These are phyloP conservation scores for Tetracladium marchalianum DNA, from an alignment of 495 filamentous ascomycete genomes.

Conservation along the genomic window DNA sequence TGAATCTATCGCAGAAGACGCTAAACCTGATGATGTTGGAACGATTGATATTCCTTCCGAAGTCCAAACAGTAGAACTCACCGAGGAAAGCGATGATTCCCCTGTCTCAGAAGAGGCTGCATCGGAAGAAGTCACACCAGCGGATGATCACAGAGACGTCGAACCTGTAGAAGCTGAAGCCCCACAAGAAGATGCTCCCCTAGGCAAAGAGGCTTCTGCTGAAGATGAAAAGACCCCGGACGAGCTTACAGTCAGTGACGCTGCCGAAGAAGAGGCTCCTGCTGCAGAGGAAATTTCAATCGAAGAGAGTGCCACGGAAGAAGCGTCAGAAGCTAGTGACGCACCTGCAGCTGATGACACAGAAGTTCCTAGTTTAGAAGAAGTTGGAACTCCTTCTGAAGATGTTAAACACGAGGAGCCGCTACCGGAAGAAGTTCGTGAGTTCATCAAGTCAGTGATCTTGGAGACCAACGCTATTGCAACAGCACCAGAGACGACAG, in stretches of 20 bases:
- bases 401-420: background rate
- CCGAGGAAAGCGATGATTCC: constrained; percentile 1
- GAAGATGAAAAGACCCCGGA: background rate
- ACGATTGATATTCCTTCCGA: background rate
- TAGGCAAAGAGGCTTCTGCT: constrained; percentile 1
- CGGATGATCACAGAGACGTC: background rate
- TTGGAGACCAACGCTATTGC: background rate
- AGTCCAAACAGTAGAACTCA: background rate
- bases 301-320: background rate
- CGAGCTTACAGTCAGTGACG: background rate
- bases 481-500: background rate
- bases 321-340: background rate
- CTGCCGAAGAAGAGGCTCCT: background rate
- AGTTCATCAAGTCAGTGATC: background rate
- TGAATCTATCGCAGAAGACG: background rate
- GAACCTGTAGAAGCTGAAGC: constrained; percentile 1
- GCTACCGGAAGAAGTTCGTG: background rate
- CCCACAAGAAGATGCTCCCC: constrained; percentile 1
- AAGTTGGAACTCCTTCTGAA: background rate
- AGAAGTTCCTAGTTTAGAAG: background rate
- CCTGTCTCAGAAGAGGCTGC: constrained; percentile 4
- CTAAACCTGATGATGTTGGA: background rate
- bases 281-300: background rate
- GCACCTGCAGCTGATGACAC: background rate
- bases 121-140: background rate